phyloP scores from a whole-genome alignment of 805 yeast genomes.

The Grigorovia transvaalensis region DNA sequence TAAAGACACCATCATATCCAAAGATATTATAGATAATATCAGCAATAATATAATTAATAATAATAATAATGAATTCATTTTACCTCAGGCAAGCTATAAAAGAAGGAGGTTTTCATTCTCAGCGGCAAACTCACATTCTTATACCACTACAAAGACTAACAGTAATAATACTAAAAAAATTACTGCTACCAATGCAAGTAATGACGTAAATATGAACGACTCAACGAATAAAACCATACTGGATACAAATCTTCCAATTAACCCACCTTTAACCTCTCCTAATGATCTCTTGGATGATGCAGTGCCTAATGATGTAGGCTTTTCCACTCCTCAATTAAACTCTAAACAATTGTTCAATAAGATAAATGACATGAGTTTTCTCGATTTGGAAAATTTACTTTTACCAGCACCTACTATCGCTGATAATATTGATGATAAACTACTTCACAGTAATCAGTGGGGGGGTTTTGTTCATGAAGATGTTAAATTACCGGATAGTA shows the following conservation, averaged over 20 bases:
- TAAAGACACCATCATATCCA: conserved; percentile 8
- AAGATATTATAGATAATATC: not conserved
- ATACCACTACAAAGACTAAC: conserved; percentile 8
- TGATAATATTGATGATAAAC: no score
- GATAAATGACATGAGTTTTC: conserved; percentile 18
- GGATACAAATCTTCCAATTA: not conserved
- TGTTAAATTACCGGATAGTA: not conserved
- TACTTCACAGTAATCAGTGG: no score
- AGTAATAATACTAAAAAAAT: not conserved
- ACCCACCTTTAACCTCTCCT: not conserved
- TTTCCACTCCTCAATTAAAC: conserved; percentile 66
- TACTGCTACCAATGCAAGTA: not conserved
- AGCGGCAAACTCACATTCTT: conserved; percentile 31
- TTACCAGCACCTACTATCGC: conserved; percentile 11
- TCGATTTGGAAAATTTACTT: conserved; percentile 16
- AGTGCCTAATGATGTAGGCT: conserved; percentile 57
- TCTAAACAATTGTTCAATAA: conserved; percentile 35
- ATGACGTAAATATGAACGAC: not conserved
- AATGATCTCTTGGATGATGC: conserved; percentile 3
- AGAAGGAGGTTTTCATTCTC: conserved; percentile 34
- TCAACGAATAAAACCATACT: no score
- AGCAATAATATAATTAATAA: not conserved
- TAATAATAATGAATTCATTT: not conserved
- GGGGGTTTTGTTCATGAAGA: not conserved
- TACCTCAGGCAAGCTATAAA: not conserved